A percentile compares a stretch with the other conserved stretches of the same genome.
Conservation (phyloP, 768 basidiomycete genomes). For the Myochromella boudieri region DNA sequence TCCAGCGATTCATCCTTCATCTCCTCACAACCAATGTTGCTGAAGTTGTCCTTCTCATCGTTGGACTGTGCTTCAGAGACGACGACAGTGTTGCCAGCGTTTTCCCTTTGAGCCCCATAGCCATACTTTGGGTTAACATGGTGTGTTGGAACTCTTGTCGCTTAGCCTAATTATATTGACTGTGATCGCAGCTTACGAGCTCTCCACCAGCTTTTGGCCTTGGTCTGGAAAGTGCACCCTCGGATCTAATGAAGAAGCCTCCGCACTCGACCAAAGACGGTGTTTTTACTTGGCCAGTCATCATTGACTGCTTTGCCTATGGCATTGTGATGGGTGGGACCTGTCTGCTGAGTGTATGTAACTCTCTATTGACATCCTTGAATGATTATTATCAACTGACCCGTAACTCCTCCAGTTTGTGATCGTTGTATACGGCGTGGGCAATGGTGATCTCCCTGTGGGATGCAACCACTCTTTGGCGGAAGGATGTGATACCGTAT, state of each 20-base stretch:
- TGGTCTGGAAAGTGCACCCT: slow-evolving; percentile 48
- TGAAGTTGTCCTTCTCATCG: slow-evolving; percentile 51
- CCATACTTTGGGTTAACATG: slow-evolving; percentile 54
- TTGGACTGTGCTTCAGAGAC: slow-evolving; percentile 59
- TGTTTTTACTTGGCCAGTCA: slow-evolving; percentile 37
- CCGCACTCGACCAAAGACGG: slow-evolving; percentile 39
- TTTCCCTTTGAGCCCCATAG: slow-evolving; percentile 57
- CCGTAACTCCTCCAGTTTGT: slow-evolving; percentile 28
- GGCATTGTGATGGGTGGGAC: slow-evolving; percentile 37
- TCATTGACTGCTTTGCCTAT: slow-evolving; percentile 36
- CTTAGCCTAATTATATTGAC: neutral
- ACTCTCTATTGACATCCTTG: neutral
- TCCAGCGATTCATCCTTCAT: slow-evolving; percentile 56
- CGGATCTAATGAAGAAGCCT: slow-evolving; percentile 48
- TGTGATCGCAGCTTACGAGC: slow-evolving; percentile 30
- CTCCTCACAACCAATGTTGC: slow-evolving; percentile 54
- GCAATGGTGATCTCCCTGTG: slow-evolving; percentile 28
- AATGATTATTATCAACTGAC: neutral
- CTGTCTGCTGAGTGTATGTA: slow-evolving; percentile 30
- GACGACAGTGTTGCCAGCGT: slow-evolving; percentile 47
- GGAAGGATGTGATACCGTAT: slow-evolving; percentile 29
- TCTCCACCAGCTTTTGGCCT: slow-evolving; percentile 58
- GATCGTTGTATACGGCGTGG: slow-evolving; percentile 35
- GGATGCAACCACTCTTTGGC: slow-evolving; percentile 30
- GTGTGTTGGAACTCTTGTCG: slow-evolving; percentile 23